phyloP scores from a whole-genome alignment of 148 eudicot genomes.

The Cornus florida region DNA sequence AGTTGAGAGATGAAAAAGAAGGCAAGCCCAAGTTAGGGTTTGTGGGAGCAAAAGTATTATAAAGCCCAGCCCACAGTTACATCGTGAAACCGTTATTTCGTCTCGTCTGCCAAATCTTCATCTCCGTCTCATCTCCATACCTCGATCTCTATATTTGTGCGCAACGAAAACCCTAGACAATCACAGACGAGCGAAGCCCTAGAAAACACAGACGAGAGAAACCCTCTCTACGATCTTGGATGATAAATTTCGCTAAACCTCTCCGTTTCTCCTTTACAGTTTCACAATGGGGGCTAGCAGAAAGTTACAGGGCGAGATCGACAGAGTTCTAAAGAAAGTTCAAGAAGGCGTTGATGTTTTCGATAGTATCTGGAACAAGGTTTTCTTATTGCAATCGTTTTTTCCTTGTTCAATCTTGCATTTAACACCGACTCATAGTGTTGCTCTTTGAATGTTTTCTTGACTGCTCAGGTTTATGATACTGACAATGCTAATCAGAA shows the following conservation, averaged over 20 bases:
- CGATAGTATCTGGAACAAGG: slow-evolving; percentile 99
- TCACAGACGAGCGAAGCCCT: neutral
- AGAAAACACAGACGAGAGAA: neutral
- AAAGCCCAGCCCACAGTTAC: neutral
- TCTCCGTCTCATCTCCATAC: neutral
- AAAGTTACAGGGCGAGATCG: slow-evolving; percentile 96
- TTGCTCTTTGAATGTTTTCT: neutral
- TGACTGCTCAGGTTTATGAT: slow-evolving; percentile 71
- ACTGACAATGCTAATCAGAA: slow-evolving; percentile 98
- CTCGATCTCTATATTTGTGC: neutral
- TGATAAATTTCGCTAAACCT: neutral
- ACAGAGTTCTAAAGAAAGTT: slow-evolving; percentile 93
- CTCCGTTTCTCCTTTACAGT: neutral
- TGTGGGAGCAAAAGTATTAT: too few species aligned
- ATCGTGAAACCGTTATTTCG: neutral
- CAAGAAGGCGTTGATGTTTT: slow-evolving; percentile 98
- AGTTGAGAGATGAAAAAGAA: too few species aligned
- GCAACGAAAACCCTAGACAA: neutral
- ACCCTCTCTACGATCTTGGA: neutral
- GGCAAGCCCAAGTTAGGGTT: too few species aligned
- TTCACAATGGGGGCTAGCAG: slow-evolving; percentile 86
- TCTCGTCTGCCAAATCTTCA: neutral
- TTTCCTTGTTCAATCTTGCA: neutral
- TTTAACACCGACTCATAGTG: neutral
- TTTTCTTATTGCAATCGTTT: neutral